phyloP scores from a whole-genome alignment of 2,329 filamentous ascomycete species.

The Cladosporium halotolerans region DNA sequence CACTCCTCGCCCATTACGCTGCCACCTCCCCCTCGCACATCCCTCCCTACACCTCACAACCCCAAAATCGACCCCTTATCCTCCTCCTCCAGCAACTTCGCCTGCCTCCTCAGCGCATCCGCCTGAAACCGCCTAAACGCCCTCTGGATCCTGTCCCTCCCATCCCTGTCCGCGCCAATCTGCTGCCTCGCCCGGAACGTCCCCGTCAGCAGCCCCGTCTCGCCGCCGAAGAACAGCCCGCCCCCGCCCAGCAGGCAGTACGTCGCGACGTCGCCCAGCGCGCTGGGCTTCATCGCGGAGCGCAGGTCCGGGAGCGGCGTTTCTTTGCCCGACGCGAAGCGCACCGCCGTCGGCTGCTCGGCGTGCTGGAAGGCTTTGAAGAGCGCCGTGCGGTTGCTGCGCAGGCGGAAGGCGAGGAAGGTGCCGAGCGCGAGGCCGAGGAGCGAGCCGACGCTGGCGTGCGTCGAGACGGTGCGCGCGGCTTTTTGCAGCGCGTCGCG shows the following conservation, averaged over 20 bases:
- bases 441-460: constrained; percentile 54
- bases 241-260: constrained; percentile 58
- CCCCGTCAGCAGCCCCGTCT: constrained; percentile 55
- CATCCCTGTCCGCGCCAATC: constrained; percentile 50
- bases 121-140: constrained; percentile 58
- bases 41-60: background rate
- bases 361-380: constrained; percentile 56
- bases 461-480: constrained; percentile 48
- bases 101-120: constrained; percentile 56
- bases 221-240: constrained; percentile 59
- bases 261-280: constrained; percentile 54
- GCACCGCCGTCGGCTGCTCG: constrained; percentile 56
- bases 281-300: constrained; percentile 50
- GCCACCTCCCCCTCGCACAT: too few species aligned
- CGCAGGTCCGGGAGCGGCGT: constrained; percentile 58
- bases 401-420: constrained; percentile 52
- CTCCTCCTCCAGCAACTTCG: constrained; percentile 47
- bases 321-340: constrained; percentile 55
- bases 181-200: constrained; percentile 47
- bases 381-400: constrained; percentile 50
- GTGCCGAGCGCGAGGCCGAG: constrained; percentile 55
- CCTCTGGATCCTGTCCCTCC: constrained; percentile 52
- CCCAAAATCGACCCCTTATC: constrained; percentile 10
- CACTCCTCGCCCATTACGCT: too few species aligned
- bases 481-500: constrained; percentile 53